Conservation (phyloP, 164 flowering plant species). For the Dillenia turbinata region DNA sequence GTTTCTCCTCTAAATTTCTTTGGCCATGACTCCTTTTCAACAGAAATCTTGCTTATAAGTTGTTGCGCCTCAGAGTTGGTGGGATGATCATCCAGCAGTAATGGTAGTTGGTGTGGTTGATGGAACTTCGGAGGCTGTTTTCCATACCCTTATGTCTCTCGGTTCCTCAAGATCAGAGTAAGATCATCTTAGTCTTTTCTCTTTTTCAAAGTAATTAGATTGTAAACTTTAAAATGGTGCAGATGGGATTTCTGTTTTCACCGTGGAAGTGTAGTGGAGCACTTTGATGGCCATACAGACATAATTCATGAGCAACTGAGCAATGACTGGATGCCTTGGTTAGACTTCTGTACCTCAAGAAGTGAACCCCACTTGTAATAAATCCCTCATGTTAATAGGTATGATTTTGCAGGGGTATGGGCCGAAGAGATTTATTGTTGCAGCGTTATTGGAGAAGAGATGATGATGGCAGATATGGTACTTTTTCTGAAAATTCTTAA, state of each 20-base stretch:
- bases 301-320: constrained; percentile 65
- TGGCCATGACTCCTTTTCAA: constrained; percentile 25
- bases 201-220: too few relatives aligned
- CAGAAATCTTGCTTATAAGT: background rate
- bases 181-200: constrained; percentile 16
- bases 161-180: constrained; percentile 92
- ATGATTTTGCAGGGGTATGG: constrained; percentile 71
- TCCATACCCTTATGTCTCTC: constrained; percentile 80
- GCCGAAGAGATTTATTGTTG: constrained; percentile 70
- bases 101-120: constrained; percentile 95
- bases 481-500: background rate
- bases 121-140: constrained; percentile 80
- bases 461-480: constrained; percentile 94
- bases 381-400: constrained; percentile 7
- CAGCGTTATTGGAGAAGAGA: constrained; percentile 96
- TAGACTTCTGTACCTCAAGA: constrained; percentile 13
- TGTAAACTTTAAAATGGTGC: constrained; percentile 17
- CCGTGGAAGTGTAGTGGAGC: constrained; percentile 75
- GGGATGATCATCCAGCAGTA: constrained; percentile 94
- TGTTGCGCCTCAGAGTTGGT: constrained; percentile 32
- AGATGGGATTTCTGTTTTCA: constrained; percentile 92
- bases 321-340: constrained; percentile 85
- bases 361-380: background rate
- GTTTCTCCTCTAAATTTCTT: constrained; percentile 24
- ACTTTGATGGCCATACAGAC: constrained; percentile 93